Conservation (phyloP, 1,139 yeast genomes). For the Sugiyamaella novakii region DNA sequence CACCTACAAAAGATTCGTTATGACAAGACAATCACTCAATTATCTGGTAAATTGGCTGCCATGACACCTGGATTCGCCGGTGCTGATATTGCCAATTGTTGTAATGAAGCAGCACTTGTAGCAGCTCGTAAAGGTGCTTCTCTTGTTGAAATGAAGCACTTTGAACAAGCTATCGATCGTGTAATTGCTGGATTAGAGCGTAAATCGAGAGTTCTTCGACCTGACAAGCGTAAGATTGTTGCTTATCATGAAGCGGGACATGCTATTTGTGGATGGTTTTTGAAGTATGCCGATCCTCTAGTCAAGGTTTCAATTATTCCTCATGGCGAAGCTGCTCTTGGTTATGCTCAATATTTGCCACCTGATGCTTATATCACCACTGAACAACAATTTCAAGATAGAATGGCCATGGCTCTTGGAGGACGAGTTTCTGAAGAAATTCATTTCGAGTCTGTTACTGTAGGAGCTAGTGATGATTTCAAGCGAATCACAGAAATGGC, state of each 20-base stretch:
- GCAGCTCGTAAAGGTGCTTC: slow-evolving; percentile 84
- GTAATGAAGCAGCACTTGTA: slow-evolving; percentile 95
- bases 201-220: slow-evolving; percentile 77
- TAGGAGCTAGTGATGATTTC: slow-evolving; percentile 96
- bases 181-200: slow-evolving; percentile 96
- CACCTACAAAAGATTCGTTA: slow-evolving; percentile 72
- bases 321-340: slow-evolving; percentile 93
- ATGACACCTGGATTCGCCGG: slow-evolving; percentile 98
- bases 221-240: slow-evolving; percentile 83
- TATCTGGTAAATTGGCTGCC: slow-evolving; percentile 89
- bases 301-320: slow-evolving; percentile 95
- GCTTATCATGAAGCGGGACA: slow-evolving; percentile 99
- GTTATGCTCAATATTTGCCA: slow-evolving; percentile 97
- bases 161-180: slow-evolving; percentile 95
- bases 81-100: slow-evolving; percentile 96
- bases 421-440: slow-evolving; percentile 96
- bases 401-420: slow-evolving; percentile 97
- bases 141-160: slow-evolving; percentile 72
- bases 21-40: slow-evolving; percentile 50
- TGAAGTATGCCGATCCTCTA: slow-evolving; percentile 86
- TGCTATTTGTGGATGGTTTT: slow-evolving; percentile 96
- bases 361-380: slow-evolving; percentile 86
- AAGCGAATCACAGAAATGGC: slow-evolving; percentile 96
- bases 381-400: slow-evolving; percentile 74
- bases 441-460: slow-evolving; percentile 84